Evolutionary conservation across 495 filamentous ascomycete species (phyloP).

Genomic region (Pyrenopolyporus hunteri): DNA sequence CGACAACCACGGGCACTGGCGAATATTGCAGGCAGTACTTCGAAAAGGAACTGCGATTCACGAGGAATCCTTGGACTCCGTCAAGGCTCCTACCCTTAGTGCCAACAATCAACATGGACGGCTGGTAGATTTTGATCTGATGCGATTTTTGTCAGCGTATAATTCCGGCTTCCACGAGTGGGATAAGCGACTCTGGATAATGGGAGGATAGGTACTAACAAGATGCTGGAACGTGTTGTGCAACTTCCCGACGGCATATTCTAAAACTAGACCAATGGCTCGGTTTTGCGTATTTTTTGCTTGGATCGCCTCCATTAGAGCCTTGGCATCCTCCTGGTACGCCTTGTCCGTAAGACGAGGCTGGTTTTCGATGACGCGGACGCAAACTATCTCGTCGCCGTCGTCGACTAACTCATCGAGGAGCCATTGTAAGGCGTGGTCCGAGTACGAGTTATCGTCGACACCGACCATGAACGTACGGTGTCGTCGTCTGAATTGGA

Average conservation of each 20-base stretch:
- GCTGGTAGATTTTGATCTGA: conserved; percentile 93
- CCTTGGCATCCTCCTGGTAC: conserved; percentile 81
- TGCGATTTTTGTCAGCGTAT: conserved; percentile 3
- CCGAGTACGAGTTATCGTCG: conserved; percentile 94
- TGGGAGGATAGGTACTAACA: conserved; percentile 62
- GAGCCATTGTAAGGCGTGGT: conserved; percentile 93
- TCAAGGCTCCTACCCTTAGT: conserved; percentile 86
- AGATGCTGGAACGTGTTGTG: conserved; percentile 92
- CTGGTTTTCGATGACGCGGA: conserved; percentile 88
- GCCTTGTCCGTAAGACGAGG: conserved; percentile 74
- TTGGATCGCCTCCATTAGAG: conserved; percentile 77
- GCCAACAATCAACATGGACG: conserved; percentile 92
- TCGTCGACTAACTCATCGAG: conserved; percentile 95
- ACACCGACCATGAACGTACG: conserved; percentile 93
- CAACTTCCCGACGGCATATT: conserved; percentile 90
- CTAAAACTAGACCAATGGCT: conserved; percentile 85
- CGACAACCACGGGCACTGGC: conserved; percentile 95
- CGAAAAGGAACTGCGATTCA: conserved; percentile 81
- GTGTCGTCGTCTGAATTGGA: conserved; percentile 80
- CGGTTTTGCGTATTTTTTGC: conserved; percentile 83
- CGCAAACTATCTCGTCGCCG: conserved; percentile 94
- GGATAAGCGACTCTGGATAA: too few relatives aligned
- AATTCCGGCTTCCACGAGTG: not conserved
- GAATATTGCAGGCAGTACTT: conserved; percentile 97
- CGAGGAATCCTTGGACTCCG: conserved; percentile 88